phyloP scores from a whole-genome alignment of 768 basidiomycete species.

The Paxillus ammoniavirescens region DNA sequence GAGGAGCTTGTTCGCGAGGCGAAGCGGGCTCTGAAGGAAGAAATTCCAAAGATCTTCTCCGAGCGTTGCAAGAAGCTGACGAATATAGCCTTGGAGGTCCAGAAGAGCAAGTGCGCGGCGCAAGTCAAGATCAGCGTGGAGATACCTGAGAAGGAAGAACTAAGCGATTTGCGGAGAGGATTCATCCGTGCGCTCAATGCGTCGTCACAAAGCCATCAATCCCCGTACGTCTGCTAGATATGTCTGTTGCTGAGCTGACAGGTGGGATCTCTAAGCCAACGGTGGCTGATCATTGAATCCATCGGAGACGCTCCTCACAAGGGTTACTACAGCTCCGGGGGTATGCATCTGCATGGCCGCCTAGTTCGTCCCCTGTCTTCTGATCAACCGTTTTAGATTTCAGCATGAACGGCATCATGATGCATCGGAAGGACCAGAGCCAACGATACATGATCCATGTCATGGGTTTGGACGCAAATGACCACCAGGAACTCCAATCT shows the following conservation, averaged over 20 bases:
- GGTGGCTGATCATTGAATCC: not conserved
- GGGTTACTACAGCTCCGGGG: not conserved
- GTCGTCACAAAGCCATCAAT: not conserved
- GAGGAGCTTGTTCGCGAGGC: not conserved
- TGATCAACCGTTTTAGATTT: not conserved
- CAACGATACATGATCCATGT: slow-evolving; percentile 5
- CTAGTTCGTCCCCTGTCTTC: not conserved
- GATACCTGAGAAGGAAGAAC: not conserved
- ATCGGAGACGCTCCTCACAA: not conserved
- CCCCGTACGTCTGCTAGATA: not conserved
- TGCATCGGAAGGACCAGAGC: not conserved
- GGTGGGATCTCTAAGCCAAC: not conserved
- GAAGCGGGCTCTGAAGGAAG: not conserved
- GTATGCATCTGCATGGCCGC: no score
- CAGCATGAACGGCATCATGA: not conserved
- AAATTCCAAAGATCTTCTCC: not conserved
- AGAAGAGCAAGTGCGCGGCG: not conserved
- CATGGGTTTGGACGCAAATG: slow-evolving; percentile 4
- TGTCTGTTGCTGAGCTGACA: not conserved
- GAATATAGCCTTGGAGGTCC: not conserved
- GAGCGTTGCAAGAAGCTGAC: not conserved
- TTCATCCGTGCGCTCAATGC: slow-evolving; percentile 1
- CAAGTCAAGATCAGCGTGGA: not conserved
- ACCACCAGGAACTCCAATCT: slow-evolving; percentile 3
- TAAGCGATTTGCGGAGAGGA: not conserved